Evolutionary conservation across 345 rosid species (phyloP), one percentile per base, ranked within the genome.

Genomic region (Psidium friedrichsthalianum): DNA sequence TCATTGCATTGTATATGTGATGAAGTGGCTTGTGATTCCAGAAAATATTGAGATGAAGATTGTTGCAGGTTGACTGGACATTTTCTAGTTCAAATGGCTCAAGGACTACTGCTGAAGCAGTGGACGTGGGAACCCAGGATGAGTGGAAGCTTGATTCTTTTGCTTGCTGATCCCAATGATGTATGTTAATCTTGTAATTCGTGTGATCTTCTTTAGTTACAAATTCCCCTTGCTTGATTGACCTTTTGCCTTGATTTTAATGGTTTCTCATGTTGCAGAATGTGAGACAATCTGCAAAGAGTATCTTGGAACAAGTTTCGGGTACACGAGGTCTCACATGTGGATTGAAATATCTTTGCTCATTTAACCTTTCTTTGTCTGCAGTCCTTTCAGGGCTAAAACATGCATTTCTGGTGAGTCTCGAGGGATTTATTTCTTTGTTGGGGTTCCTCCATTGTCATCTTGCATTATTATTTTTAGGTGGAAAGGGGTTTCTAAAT

Each of bases 41-140:
- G 84, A 82, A 82, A 36, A n/a, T n/a, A 82, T 55, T 51, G 42
- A 82, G 55, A 74, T 59, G 76, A 56, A 52, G 44, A 58, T 81
- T 85, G 89, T 88, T 90, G 74, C 93, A 97, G 99, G 93, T 93
- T 95, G 87, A 90, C 95, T 86, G 91, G 93, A 61, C 90, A 92
- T 91, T 97, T 94, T 92, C 84, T 94, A 84, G 90, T 93, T 89
- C 93, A 91, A 88, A 88, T 93, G 88, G 96, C 94, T 47, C 93
- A 88, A 87, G 91, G 91, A 61, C 94, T 95, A 84, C 92, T 90
- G 86, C 88, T 88, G 86, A 93, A 93, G 89, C 96, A 94, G 89
- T 97, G 98, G 99, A 90, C 91, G 64, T 97, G 98, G 98, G 98
- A 95, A 86, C 98, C 98, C 83, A 89, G 90, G 87, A 97, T 97